Percentiles rank a stretch among this genome's conserved stretches.
phyloP scores from a whole-genome alignment of 192 early-diverging fungal species.

The Backusella westeae region DNA sequence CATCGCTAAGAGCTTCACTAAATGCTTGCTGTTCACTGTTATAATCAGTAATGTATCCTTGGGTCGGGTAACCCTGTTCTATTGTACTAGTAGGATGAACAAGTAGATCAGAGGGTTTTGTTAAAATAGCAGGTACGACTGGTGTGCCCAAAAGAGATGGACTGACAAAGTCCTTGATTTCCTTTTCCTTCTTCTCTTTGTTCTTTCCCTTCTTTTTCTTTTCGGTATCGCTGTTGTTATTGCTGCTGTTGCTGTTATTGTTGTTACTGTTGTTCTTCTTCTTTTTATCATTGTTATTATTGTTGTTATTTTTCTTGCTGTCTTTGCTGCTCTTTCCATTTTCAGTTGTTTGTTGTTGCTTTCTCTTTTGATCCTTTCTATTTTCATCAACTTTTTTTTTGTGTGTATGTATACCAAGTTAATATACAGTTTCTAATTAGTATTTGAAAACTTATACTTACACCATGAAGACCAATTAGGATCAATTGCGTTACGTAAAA shows the following conservation, averaged over 20 bases:
- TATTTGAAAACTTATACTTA: background rate
- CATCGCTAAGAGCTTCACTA: background rate
- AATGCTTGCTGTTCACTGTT: background rate
- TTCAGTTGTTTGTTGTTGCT: background rate
- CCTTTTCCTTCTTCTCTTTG: background rate
- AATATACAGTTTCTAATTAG: too few species aligned
- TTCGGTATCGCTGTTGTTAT: background rate
- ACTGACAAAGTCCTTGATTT: background rate
- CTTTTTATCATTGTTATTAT: background rate
- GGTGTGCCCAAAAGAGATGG: slow-evolving; percentile 9
- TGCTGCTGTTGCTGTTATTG: background rate
- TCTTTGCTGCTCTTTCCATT: background rate
- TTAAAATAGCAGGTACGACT: slow-evolving; percentile 13
- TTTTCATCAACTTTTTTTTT: background rate
- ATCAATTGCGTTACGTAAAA: slow-evolving; percentile 8
- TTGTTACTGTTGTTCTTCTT: background rate
- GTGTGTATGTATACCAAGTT: background rate
- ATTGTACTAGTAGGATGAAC: background rate
- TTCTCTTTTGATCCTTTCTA: background rate
- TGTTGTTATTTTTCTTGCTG: background rate
- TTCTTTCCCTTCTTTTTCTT: background rate
- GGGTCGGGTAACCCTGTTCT: background rate
- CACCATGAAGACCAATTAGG: slow-evolving; percentile 11
- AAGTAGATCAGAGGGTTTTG: background rate
- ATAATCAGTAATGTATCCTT: background rate